Evolutionary conservation across 2,329 filamentous ascomycete species (phyloP).

Genomic region (Penicillium sp.): DNA sequence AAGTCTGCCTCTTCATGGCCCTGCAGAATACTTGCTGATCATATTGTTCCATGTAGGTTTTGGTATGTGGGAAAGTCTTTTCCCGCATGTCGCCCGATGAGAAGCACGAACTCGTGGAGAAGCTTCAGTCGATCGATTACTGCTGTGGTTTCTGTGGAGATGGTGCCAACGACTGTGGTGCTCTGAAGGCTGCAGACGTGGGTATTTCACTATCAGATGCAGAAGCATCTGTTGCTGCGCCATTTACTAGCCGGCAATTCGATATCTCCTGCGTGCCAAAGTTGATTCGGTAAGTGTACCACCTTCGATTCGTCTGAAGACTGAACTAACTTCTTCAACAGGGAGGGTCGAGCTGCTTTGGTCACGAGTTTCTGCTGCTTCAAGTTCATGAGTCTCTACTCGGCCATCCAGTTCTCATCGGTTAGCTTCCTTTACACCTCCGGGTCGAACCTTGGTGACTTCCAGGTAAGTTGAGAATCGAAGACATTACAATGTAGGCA

Average conservation of each 20-base stretch:
- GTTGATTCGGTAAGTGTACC: constrained; percentile 70
- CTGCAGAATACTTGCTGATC: background rate
- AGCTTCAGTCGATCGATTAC: constrained; percentile 94
- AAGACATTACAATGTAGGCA: background rate
- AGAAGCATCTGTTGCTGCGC: constrained; percentile 96
- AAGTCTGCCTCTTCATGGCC: constrained; percentile 29
- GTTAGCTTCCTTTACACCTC: constrained; percentile 96
- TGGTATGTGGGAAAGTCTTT: constrained; percentile 89
- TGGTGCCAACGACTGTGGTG: constrained; percentile 96
- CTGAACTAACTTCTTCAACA: constrained; percentile 38
- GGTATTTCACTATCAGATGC: constrained; percentile 97
- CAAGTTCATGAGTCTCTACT: constrained; percentile 99
- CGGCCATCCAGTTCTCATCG: constrained; percentile 97
- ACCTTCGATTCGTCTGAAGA: background rate
- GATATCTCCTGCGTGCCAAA: constrained; percentile 95
- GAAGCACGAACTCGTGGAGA: constrained; percentile 96
- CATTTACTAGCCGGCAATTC: constrained; percentile 93
- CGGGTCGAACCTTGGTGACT: constrained; percentile 93
- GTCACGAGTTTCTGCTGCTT: constrained; percentile 99
- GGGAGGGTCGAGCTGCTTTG: constrained; percentile 89
- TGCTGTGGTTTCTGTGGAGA: constrained; percentile 96
- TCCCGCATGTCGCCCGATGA: constrained; percentile 99
- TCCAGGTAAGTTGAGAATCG: constrained; percentile 63
- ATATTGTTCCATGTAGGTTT: constrained; percentile 63
- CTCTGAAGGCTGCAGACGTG: constrained; percentile 94